Evolutionary conservation across 2,329 filamentous ascomycete genomes (phyloP).

Genomic region (Penicillium fuscoglaucum): DNA sequence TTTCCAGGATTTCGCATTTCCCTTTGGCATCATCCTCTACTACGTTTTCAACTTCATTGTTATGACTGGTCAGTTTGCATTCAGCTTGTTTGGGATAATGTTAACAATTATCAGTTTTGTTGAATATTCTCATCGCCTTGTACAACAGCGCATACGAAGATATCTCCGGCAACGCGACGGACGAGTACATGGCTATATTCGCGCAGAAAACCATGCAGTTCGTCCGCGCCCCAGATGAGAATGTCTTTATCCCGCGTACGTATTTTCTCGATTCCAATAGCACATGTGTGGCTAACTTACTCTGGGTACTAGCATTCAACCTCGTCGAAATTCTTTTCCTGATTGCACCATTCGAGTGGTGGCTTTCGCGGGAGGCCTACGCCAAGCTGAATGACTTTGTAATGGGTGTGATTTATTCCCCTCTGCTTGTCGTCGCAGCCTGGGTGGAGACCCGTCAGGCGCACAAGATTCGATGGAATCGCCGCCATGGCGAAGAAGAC

Average conservation of each 20-base stretch:
- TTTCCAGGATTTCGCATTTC: conserved; percentile 87
- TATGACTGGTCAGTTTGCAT: conserved; percentile 63
- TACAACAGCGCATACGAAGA: conserved; percentile 97
- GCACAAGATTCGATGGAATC: conserved; percentile 67
- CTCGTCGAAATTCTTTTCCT: conserved; percentile 82
- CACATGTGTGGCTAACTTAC: background rate
- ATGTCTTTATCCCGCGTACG: conserved; percentile 85
- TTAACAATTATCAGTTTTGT: conserved; percentile 56
- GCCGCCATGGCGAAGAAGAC: conserved; percentile 78
- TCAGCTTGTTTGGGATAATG: conserved; percentile 12
- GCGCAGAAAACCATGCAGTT: conserved; percentile 95
- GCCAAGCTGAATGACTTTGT: conserved; percentile 82
- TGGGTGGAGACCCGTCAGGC: conserved; percentile 68
- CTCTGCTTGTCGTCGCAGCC: conserved; percentile 76
- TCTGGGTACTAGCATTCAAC: conserved; percentile 65
- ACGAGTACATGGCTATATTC: conserved; percentile 94
- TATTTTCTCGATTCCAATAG: background rate
- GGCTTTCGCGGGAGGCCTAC: conserved; percentile 74
- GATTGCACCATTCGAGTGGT: conserved; percentile 87
- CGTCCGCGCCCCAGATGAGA: conserved; percentile 93
- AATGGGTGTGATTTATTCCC: conserved; percentile 83
- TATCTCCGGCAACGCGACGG: conserved; percentile 87
- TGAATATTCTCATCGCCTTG: conserved; percentile 95
- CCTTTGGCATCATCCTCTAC: conserved; percentile 92
- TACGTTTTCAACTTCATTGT: conserved; percentile 98